Evolutionary conservation across 768 basidiomycete genomes (phyloP).

Genomic region (Podaxis mareebaensis): DNA sequence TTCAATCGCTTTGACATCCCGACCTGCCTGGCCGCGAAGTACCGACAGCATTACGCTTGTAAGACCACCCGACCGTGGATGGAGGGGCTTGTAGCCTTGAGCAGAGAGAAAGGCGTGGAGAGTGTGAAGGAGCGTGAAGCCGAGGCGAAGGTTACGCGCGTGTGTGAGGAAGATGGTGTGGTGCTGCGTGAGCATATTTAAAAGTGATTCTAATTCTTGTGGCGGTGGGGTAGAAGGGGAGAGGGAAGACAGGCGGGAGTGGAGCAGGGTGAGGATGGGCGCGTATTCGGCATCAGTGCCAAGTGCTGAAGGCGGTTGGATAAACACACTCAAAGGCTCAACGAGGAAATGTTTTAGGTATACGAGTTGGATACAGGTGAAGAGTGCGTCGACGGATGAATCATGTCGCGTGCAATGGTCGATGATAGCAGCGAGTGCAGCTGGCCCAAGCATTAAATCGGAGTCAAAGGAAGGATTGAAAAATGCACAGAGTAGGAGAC

Average conservation of each 20-base stretch:
- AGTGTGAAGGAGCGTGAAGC: slow-evolving; percentile 45
- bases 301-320: slow-evolving; percentile 18
- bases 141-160: slow-evolving; percentile 37
- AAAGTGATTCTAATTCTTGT: background rate
- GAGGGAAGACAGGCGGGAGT: background rate
- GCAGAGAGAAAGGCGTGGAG: slow-evolving; percentile 45
- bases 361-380: slow-evolving; percentile 53
- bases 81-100: slow-evolving; percentile 42
- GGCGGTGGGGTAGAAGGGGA: background rate
- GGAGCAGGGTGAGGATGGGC: background rate
- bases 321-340: slow-evolving; percentile 54
- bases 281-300: background rate
- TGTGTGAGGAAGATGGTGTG: slow-evolving; percentile 16
- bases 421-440: slow-evolving; percentile 50
- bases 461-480: slow-evolving; percentile 65
- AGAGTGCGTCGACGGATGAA: slow-evolving; percentile 54
- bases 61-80: slow-evolving; percentile 29
- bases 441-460: slow-evolving; percentile 60
- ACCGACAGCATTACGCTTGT: slow-evolving; percentile 45
- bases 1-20: slow-evolving; percentile 45
- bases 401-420: slow-evolving; percentile 61
- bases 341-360: slow-evolving; percentile 70
- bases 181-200: background rate
- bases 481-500: slow-evolving; percentile 60
- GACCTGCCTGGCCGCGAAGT: slow-evolving; percentile 43